Evolutionary conservation across 768 basidiomycete species (phyloP).

Genomic region (Crassisporium funariophilum): DNA sequence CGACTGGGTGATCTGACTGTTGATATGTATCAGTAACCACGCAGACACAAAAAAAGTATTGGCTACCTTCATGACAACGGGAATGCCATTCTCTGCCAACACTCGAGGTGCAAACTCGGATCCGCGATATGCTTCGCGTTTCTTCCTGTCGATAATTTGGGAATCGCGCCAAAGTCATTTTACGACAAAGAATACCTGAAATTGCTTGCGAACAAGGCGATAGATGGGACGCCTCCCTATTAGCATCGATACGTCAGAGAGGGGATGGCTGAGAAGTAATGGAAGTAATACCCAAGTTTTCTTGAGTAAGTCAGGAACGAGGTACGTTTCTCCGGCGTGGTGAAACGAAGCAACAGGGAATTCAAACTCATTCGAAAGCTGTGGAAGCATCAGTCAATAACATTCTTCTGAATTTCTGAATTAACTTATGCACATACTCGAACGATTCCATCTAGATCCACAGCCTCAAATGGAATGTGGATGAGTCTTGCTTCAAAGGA

Average conservation of each 20-base stretch:
- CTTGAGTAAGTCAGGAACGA: constrained; percentile 78
- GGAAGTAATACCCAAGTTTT: constrained; percentile 54
- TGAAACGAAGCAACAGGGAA: constrained; percentile 77
- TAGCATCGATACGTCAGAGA: constrained; percentile 1
- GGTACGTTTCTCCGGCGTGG: constrained; percentile 79
- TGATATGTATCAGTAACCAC: not conserved
- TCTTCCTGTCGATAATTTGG: constrained; percentile 30
- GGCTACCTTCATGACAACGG: constrained; percentile 72
- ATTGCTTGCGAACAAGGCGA: constrained; percentile 74
- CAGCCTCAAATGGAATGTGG: constrained; percentile 40
- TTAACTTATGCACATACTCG: constrained; percentile 44
- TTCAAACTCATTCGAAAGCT: constrained; percentile 82
- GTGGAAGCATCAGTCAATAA: not conserved
- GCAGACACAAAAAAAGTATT: not conserved
- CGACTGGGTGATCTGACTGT: constrained; percentile 59
- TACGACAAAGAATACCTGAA: constrained; percentile 35
- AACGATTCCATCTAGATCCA: constrained; percentile 68
- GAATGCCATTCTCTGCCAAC: constrained; percentile 63
- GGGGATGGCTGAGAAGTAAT: not conserved
- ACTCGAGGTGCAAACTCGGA: constrained; percentile 75
- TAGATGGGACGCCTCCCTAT: constrained; percentile 56
- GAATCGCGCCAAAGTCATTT: too few species aligned
- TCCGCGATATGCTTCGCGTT: constrained; percentile 63
- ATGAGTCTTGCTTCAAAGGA: not conserved
- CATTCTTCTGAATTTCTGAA: not conserved